These are phyloP conservation scores for Coix lacrymajobi DNA, from an alignment of 176 grass and related monocot species.

Conservation along the genomic window DNA sequence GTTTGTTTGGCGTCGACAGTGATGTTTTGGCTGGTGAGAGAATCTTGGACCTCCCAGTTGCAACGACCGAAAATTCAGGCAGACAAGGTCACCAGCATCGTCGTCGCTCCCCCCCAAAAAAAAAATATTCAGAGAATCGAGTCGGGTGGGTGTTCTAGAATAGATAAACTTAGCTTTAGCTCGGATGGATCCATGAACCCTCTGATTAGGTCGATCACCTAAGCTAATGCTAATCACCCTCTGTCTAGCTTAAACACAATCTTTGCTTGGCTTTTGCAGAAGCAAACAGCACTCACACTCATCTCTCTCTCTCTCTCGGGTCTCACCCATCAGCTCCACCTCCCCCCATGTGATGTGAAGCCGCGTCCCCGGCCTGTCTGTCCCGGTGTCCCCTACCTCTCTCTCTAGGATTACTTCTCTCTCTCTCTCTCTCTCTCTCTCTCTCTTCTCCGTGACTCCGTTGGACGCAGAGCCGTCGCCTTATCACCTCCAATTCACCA, in stretches of 20 bases:
- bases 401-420: background rate
- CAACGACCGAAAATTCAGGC: background rate
- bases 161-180: background rate
- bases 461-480: conserved; percentile 37
- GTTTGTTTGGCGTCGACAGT: background rate
- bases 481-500: conserved; percentile 31
- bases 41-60: background rate
- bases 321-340: conserved; percentile 8
- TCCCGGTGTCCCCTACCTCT: background rate
- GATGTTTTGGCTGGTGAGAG: background rate
- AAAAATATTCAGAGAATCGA: background rate
- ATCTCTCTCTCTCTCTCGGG: background rate
- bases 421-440: background rate
- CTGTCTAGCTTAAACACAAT: background rate
- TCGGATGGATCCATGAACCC: conserved; percentile 35
- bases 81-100: background rate
- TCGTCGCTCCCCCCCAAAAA: too few species aligned
- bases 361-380: background rate
- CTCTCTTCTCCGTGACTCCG: background rate
- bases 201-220: conserved; percentile 34
- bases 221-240: background rate
- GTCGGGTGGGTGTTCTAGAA: background rate
- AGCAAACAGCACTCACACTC: conserved; percentile 19
- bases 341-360: conserved; percentile 51
- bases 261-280: conserved; percentile 26